These are phyloP conservation scores for Trichoderma breve DNA, from an alignment of 2,329 filamentous ascomycete species.

Conservation along the genomic window DNA sequence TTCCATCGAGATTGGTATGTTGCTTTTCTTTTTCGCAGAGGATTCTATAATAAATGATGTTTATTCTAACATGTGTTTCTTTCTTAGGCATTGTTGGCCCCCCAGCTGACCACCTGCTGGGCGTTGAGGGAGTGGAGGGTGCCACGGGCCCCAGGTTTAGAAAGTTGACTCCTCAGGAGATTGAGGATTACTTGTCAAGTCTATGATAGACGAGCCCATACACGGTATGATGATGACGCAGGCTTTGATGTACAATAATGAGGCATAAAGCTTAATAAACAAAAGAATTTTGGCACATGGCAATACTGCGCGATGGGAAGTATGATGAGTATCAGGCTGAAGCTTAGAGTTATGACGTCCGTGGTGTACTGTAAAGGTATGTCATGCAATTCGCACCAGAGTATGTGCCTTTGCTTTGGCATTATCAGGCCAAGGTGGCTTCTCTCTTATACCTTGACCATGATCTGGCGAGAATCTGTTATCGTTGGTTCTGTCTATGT, in stretches of 20 bases:
- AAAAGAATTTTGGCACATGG: slow-evolving; percentile 8
- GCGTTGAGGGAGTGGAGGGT: slow-evolving; percentile 84
- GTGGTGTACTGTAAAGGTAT: neutral
- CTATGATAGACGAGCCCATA: slow-evolving; percentile 57
- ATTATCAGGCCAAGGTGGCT: neutral
- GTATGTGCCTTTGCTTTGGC: neutral
- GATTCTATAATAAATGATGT: neutral
- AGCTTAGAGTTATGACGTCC: neutral
- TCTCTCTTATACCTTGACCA: neutral
- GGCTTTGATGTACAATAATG: slow-evolving; percentile 20
- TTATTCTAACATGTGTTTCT: slow-evolving; percentile 29
- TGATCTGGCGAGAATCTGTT: neutral
- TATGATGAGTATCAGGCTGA: neutral
- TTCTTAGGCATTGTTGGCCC: slow-evolving; percentile 85
- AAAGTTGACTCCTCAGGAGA: slow-evolving; percentile 95
- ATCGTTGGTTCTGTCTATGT: neutral
- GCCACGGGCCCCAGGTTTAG: slow-evolving; percentile 84
- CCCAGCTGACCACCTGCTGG: slow-evolving; percentile 88
- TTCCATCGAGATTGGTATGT: slow-evolving; percentile 92
- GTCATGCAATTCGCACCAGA: neutral
- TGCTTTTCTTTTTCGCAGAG: neutral
- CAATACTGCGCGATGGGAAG: neutral
- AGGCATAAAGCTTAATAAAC: slow-evolving; percentile 19
- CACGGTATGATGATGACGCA: slow-evolving; percentile 10
- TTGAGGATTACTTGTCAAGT: slow-evolving; percentile 99